Percentiles rank a stretch among this genome's conserved stretches.
These are phyloP conservation scores for Dictyostelium intermedium DNA, from an alignment of 78 protist genomes.

Conservation along the genomic window DNA sequence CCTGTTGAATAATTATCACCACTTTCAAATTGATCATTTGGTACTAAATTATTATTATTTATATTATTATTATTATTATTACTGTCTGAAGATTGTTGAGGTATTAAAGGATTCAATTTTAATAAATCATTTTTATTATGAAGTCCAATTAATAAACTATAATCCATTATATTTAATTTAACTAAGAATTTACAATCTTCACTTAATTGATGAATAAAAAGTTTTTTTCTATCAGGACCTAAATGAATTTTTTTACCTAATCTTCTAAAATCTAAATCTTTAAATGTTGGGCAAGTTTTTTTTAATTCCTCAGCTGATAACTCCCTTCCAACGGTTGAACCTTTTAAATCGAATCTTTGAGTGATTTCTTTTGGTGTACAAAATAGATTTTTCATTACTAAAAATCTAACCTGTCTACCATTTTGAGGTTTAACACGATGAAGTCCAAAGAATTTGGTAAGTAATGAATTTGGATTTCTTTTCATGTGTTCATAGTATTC, in stretches of 20 bases:
- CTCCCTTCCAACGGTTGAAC: slow-evolving; percentile 76
- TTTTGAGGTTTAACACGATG: slow-evolving; percentile 74
- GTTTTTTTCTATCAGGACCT: slow-evolving; percentile 58
- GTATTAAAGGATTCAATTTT: neutral
- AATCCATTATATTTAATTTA: slow-evolving; percentile 91
- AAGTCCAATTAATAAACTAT: slow-evolving; percentile 81
- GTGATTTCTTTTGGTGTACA: slow-evolving; percentile 81
- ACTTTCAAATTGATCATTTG: neutral
- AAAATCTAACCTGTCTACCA: slow-evolving; percentile 86
- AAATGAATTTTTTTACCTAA: slow-evolving; percentile 38
- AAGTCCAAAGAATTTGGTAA: slow-evolving; percentile 93
- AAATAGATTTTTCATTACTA: slow-evolving; percentile 95
- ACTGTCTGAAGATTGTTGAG: neutral
- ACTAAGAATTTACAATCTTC: slow-evolving; percentile 81
- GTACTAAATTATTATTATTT: neutral
- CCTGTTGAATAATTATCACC: slow-evolving; percentile 37
- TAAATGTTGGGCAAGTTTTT: slow-evolving; percentile 62
- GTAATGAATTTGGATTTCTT: slow-evolving; percentile 87
- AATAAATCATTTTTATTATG: slow-evolving; percentile 18
- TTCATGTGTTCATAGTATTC: slow-evolving; percentile 89
- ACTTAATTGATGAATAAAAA: slow-evolving; percentile 70
- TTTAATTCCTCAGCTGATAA: slow-evolving; percentile 56
- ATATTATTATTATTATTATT: neutral
- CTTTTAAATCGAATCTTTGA: slow-evolving; percentile 93
- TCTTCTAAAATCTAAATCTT: slow-evolving; percentile 79